A percentile compares a stretch with the other conserved stretches of the same genome.
These are phyloP conservation scores for Populus tomentosa DNA, from an alignment of 441 rosid species.

Conservation along the genomic window DNA sequence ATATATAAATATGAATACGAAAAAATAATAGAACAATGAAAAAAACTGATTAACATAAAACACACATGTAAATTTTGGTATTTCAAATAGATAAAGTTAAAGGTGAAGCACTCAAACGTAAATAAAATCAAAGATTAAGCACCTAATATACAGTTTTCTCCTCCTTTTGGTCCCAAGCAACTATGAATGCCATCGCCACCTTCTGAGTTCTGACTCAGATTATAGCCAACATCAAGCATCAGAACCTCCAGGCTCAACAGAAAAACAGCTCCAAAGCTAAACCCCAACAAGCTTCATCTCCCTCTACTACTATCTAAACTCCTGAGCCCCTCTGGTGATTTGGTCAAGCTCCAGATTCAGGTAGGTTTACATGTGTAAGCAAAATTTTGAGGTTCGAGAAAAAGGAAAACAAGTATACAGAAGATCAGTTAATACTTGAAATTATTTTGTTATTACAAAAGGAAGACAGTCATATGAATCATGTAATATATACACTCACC, in stretches of 20 bases:
- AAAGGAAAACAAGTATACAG: too few species aligned
- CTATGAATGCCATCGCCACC: not conserved
- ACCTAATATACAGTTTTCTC: not conserved
- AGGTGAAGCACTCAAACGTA: not conserved
- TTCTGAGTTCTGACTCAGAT: not conserved
- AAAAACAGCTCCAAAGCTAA: not conserved
- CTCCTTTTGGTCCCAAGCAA: not conserved
- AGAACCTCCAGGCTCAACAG: not conserved
- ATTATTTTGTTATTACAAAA: too few species aligned
- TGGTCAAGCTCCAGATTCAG: not conserved
- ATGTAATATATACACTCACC: not conserved
- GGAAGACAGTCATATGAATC: not conserved
- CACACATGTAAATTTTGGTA: not conserved
- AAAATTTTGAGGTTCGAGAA: not conserved
- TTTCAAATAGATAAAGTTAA: not conserved
- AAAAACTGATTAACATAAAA: too few species aligned
- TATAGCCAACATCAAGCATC: not conserved
- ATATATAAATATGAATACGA: too few species aligned
- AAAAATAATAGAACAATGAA: not conserved
- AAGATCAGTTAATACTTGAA: not conserved
- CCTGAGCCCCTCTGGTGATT: not conserved
- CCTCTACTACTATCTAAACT: not conserved
- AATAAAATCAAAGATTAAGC: not conserved
- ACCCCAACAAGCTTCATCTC: not conserved
- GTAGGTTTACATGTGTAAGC: not conserved